Evolutionary conservation across 352 stramenopile genomes (phyloP), one percentile per base, ranked within the genome.

Genomic region (Pythium biforme): DNA sequence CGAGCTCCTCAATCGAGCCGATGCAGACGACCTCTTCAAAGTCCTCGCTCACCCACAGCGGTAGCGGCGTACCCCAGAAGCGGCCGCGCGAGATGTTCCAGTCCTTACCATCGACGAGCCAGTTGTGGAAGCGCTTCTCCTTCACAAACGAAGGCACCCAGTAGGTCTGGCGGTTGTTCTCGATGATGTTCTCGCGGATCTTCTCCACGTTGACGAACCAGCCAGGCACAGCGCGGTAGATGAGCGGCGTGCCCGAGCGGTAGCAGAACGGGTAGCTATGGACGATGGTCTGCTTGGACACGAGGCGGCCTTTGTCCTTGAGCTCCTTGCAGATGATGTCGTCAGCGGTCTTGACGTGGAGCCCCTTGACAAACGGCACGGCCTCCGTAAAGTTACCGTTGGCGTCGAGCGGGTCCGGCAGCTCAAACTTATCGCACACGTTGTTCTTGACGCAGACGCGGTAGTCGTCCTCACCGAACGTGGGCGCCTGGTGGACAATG

Each of bases 251-350:
- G 69, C 99, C 97, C n/a, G 95, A 99, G 66, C 98, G 86, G 94
- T 98, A 99, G 81, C 98, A 99, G 83, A 99, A 99, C 25, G 98
- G 98, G 77, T 99, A 99, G 62, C 88, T 98, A 90, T 99, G 98
- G 63, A 96, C 88, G 53, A 99, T 93, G 56, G 89, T 95, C 69
- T 93, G 94, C 77, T 99, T 99, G 31, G 97, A 92, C 10, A 99
- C 82, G 22, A 99, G 81, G n/a, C 95, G 86, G 45, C 94, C 97
- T 27, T 82, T 81, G 3, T 80, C 86, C 79, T 99, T 99, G 17
- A 99, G 72, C 9, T 94, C 70, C 45, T 92, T 84, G 76, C 97
- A 99, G 31, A 99, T 96, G 3, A 94, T 88, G 23, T 98, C 89
- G 77, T 99, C 98, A 0, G 97, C 97, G n/a, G 97, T 88, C 82